A percentile compares a stretch with the other conserved stretches of the same genome.
Conservation (phyloP, 768 basidiomycete species). For the Tricholoma bakamatsutake region DNA sequence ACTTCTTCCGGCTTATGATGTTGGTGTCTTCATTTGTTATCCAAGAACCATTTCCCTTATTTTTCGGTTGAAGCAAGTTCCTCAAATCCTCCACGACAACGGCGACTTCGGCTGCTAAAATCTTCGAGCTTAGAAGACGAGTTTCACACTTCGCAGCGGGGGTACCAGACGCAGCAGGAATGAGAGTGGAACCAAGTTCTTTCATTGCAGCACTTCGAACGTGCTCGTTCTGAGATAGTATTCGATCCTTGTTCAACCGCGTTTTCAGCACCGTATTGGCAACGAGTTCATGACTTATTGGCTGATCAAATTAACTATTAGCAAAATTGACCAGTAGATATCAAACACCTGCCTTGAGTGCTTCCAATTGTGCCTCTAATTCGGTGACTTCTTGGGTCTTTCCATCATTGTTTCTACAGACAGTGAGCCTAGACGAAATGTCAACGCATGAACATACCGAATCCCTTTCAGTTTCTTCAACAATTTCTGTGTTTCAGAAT, state of each 20-base stretch:
- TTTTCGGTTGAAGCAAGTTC: conserved; percentile 30
- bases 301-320: conserved; percentile 30
- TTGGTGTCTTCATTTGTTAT: conserved; percentile 7
- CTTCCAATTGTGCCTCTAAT: conserved; percentile 53
- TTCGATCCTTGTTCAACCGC: conserved; percentile 70
- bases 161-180: conserved; percentile 34
- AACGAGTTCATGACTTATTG: conserved; percentile 50
- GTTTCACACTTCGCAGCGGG: conserved; percentile 56
- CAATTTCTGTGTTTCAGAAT: conserved; percentile 76
- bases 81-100: conserved; percentile 46
- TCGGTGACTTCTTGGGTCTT: conserved; percentile 35
- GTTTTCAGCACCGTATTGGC: conserved; percentile 61
- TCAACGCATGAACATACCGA: conserved; percentile 36
- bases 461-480: conserved; percentile 74
- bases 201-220: conserved; percentile 38
- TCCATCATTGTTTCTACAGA: conserved; percentile 31
- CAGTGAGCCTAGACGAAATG: neutral
- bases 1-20: conserved; percentile 20
- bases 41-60: conserved; percentile 9
- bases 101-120: conserved; percentile 55
- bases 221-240: conserved; percentile 43
- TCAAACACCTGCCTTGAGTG: conserved; percentile 52
- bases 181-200: conserved; percentile 35
- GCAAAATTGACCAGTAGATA: neutral
- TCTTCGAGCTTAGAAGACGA: conserved; percentile 71